Base-by-base conservation (phyloP, 495 filamentous ascomycete species). In the Tetracladium setigerum region DNA sequence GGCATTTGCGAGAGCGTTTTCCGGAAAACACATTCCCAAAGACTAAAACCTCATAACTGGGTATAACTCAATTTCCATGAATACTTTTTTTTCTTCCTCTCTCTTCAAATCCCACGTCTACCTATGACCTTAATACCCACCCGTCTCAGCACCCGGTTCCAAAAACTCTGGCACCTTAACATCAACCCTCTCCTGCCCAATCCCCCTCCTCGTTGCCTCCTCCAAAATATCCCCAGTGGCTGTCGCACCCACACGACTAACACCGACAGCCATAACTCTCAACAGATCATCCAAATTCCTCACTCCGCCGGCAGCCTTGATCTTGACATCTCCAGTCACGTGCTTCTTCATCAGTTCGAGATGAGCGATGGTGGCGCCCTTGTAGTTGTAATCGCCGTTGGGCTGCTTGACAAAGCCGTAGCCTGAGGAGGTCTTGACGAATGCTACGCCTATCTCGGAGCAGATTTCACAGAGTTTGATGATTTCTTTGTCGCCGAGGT, bases 261-360 rank as follows among this genome's bases (percentile, higher is more conserved):
- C 66, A 1, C 71, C 72, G 10, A 71, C 31, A 8, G 54, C 57
- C 54, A 61, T 62, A 11, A 67, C 62, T 19, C 55, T 57, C 13
- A 74, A 32, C 7, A 75, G 42, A 49, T 68, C 69, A 56, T 74
- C 69, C 32, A 75, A 49, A 7, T 62, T 71, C 36, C 58, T 60
- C 37, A 81, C 68, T 32, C 76, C 74, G 4, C 77, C 76, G 0
- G 76, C 71, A 17, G 74, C 76, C 59, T 82, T 81, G 39, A 80
- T 67, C 52, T 72, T 69, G 1, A 79, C 67, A 2, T 66, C 55
- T 0, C 62, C 47, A 0, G 65, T 65, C 12, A 66, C 61, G 27
- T 68, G 61, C 44, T 71, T 56, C 46, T 69, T 64, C 76, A 80
- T 82, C 10, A 81, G 41, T 59, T 68, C 67, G 14, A 82, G 55